Evolutionary conservation across 2,329 filamentous ascomycete species (phyloP).

Genomic region (Phaeosphaeriaceae sp.): DNA sequence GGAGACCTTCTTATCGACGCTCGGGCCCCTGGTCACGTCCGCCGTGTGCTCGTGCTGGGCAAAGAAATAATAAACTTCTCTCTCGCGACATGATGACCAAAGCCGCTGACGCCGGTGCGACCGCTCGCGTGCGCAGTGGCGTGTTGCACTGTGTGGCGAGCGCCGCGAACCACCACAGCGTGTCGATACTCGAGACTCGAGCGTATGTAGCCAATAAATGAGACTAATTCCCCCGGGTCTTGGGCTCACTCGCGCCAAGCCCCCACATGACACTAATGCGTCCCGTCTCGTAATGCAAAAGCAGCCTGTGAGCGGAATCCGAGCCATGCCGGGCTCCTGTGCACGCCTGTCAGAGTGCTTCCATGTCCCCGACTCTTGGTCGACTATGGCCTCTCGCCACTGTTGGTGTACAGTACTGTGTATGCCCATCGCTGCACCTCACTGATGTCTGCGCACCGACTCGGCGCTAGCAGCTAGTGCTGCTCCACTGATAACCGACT

Average conservation of each 20-base stretch:
- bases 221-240: neutral
- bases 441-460: constrained; percentile 8
- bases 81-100: too few species aligned
- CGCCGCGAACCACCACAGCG: neutral
- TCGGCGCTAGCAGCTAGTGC: constrained; percentile 9
- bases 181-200: neutral
- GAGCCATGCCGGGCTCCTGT: neutral
- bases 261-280: neutral
- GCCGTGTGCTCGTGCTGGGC: neutral
- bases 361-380: neutral
- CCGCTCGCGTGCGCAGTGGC: neutral
- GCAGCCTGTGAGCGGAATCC: too few species aligned
- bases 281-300: neutral
- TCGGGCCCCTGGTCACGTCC: neutral
- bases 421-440: neutral
- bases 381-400: neutral
- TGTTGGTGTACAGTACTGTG: too few species aligned
- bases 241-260: neutral
- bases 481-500: constrained; percentile 27
- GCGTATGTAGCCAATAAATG: too few species aligned
- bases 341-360: neutral
- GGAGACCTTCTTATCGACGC: neutral
- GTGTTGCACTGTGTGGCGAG: neutral
- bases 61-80: too few species aligned
- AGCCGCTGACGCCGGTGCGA: neutral